phyloP scores from a whole-genome alignment of 208 protist species.

The Leptomonas seymouri region DNA sequence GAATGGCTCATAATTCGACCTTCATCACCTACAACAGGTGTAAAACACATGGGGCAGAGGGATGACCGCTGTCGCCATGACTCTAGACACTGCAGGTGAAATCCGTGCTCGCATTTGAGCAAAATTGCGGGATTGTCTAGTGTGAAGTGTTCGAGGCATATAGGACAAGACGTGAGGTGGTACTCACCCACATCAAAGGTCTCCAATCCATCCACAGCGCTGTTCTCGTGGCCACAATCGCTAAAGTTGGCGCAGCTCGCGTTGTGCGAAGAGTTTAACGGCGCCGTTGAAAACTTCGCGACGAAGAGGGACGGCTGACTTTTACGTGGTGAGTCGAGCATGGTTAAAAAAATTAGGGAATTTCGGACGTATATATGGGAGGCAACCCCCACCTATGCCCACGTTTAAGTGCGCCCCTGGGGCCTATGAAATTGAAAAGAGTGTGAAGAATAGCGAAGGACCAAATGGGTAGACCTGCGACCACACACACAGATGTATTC shows the following conservation, averaged over 20 bases:
- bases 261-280: conserved; percentile 2
- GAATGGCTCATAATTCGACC: conserved; percentile 49
- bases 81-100: conserved; percentile 85
- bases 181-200: conserved; percentile 78
- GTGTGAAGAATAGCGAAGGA: too few species aligned
- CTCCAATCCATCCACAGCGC: conserved; percentile 22
- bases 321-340: not conserved
- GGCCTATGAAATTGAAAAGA: too few species aligned
- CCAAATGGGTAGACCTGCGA: too few species aligned
- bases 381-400: too few species aligned
- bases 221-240: conserved; percentile 25
- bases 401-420: too few species aligned
- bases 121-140: conserved; percentile 82
- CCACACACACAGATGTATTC: too few species aligned
- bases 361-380: too few species aligned
- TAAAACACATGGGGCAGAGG: conserved; percentile 67
- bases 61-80: conserved; percentile 74
- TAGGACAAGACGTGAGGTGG: conserved; percentile 69
- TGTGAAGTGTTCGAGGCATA: conserved; percentile 83
- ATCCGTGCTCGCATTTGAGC: conserved; percentile 74
- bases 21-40: conserved; percentile 41
- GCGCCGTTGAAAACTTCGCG: not conserved
- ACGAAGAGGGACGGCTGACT: not conserved
- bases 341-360: not conserved
- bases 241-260: conserved; percentile 32